These are phyloP conservation scores for Rostrohypoxylon terebratum DNA, from an alignment of 495 filamentous ascomycete species.

Conservation along the genomic window DNA sequence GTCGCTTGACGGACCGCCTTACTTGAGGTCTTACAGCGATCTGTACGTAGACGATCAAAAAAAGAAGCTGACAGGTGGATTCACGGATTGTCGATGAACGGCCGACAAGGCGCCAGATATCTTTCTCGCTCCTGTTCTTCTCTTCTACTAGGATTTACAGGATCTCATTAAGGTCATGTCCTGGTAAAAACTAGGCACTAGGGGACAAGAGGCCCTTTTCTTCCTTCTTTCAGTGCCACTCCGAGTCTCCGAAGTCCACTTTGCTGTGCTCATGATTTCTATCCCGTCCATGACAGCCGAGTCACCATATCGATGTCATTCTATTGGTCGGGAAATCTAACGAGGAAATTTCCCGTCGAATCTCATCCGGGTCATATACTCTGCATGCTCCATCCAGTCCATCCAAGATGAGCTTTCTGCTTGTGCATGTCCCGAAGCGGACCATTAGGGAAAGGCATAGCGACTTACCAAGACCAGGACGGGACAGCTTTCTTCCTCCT, in stretches of 20 bases:
- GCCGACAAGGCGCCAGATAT: conserved; percentile 34
- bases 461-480: conserved; percentile 43
- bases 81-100: neutral
- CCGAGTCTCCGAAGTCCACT: conserved; percentile 38
- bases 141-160: neutral
- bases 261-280: conserved; percentile 10
- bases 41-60: conserved; percentile 19
- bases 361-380: conserved; percentile 46
- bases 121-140: neutral
- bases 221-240: conserved; percentile 26
- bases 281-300: conserved; percentile 35
- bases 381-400: conserved; percentile 46
- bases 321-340: conserved; percentile 47
- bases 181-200: neutral
- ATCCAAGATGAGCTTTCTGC: conserved; percentile 42
- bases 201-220: conserved; percentile 1
- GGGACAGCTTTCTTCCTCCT: conserved; percentile 32
- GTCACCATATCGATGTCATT: conserved; percentile 27
- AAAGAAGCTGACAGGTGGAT: conserved; percentile 31
- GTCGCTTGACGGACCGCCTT: conserved; percentile 45
- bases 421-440: conserved; percentile 30
- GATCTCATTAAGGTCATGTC: conserved; percentile 1
- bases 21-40: conserved; percentile 20
- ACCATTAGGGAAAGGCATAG: conserved; percentile 41
- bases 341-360: conserved; percentile 44